phyloP scores from a whole-genome alignment of 768 basidiomycete genomes.

The Tulasnella sp. region DNA sequence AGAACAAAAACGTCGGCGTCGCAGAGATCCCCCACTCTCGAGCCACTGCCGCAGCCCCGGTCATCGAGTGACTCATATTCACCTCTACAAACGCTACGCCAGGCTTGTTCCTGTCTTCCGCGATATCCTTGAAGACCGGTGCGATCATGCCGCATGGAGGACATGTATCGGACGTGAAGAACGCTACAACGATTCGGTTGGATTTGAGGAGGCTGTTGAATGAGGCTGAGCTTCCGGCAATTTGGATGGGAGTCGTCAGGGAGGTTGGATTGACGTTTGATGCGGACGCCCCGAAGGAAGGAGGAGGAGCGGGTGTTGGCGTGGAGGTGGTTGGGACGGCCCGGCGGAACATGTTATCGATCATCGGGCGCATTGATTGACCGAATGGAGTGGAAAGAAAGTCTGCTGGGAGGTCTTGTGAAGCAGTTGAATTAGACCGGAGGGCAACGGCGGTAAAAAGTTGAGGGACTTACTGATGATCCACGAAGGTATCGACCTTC shows the following conservation, averaged over 20 bases:
- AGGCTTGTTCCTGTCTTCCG: conserved; percentile 42
- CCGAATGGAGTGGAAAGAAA: conserved; percentile 88
- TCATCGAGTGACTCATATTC: conserved; percentile 63
- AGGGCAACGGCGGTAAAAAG: neutral
- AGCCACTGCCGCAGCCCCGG: conserved; percentile 47
- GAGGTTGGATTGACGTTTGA: conserved; percentile 16
- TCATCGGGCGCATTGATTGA: conserved; percentile 72
- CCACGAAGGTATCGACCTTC: conserved; percentile 64
- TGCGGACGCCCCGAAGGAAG: conserved; percentile 4
- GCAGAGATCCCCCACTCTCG: conserved; percentile 52
- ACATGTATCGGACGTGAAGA: conserved; percentile 71
- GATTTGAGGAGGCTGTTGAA: conserved; percentile 52
- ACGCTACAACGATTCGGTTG: conserved; percentile 63
- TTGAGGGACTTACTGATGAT: conserved; percentile 48
- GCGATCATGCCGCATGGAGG: conserved; percentile 75
- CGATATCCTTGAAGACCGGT: conserved; percentile 69
- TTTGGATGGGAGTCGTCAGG: conserved; percentile 51
- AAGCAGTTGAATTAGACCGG: neutral
- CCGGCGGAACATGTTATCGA: conserved; percentile 76
- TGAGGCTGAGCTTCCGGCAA: conserved; percentile 61
- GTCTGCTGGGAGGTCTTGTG: conserved; percentile 60
- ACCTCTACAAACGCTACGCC: conserved; percentile 74
- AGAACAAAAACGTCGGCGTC: conserved; percentile 88
- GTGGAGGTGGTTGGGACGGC: conserved; percentile 18
- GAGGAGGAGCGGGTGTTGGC: conserved; percentile 21